Evolutionary conservation across 129 eudicot species (phyloP), one percentile per base, ranked within the genome.

Genomic region (Centrapalus pauciflorus): DNA sequence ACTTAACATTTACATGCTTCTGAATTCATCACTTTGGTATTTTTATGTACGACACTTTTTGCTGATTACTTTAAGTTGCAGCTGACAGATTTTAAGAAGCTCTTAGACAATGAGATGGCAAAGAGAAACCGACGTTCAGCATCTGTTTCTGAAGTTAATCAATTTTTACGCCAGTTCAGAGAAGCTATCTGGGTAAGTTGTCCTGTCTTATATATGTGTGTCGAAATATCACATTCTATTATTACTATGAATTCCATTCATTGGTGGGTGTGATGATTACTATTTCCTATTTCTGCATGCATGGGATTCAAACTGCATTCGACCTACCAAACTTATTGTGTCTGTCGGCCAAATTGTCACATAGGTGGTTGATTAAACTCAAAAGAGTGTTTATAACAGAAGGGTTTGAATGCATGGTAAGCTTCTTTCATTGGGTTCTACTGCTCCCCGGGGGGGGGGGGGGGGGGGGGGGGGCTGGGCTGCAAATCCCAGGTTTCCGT

Each of bases 181-280:
- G 88, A 87, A 82, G 97, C 97, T 41, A 74, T 94, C 0, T 94
- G 99, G 99, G 97, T 86, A 82, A 59, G 80, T 29, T 55, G 62
- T n/a, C 3, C 0, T 48, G 20, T 35, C 13, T 17, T 69, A 41
- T 32, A 50, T 13, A 6, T 12, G 23, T 20, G 61, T 66, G 21
- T 32, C 7, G 20, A 24, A 6, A 13, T 49, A 29, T 50, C 55
- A 14, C 29, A 10, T 46, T 48, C 56, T 50, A 43, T 25, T 41
- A 16, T 29, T 23, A 11, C 4, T 38, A 5, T 11, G 13, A 38
- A 38, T 38, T 38, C 16, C 46, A 38, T 38, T 38, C 11, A 1
- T 12, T 4, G 43, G 43, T 38, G 10, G 10, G 46, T 0, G 2
- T 3, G 46, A 38, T 38, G 12, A 38, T 38, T 38, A 0, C 48